Percentiles rank a stretch among this genome's conserved stretches.
Evolutionary conservation across 257 asterid genomes (phyloP).

Genomic region (Lycium ferocissimum): DNA sequence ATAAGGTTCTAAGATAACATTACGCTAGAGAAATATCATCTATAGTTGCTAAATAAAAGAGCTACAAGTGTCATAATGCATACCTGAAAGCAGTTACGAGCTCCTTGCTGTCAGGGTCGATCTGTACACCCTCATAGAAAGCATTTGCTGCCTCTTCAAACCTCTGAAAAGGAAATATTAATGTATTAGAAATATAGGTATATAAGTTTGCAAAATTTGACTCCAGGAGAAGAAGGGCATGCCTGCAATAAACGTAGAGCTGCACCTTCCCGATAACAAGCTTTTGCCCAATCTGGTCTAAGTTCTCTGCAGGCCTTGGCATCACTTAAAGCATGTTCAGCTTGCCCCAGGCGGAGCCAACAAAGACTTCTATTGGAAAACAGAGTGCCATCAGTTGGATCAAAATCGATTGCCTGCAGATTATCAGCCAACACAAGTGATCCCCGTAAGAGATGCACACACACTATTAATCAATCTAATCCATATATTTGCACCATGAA

Average conservation of each 20-base stretch:
- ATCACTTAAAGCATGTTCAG: conserved; percentile 85
- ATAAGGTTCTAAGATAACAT: neutral
- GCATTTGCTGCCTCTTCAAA: conserved; percentile 96
- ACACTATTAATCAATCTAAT: neutral
- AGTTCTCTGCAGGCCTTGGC: conserved; percentile 81
- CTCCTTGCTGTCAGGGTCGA: conserved; percentile 86
- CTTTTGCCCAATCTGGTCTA: conserved; percentile 97
- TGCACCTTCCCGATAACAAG: conserved; percentile 96
- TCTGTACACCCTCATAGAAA: conserved; percentile 88
- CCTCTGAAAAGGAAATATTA: conserved; percentile 54
- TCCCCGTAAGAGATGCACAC: neutral
- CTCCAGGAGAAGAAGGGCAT: neutral
- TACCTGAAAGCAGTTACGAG: conserved; percentile 96
- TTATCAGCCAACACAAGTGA: conserved; percentile 18
- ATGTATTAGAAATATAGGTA: conserved; percentile 12
- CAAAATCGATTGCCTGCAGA: conserved; percentile 87
- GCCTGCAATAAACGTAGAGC: conserved; percentile 88
- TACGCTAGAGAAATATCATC: neutral
- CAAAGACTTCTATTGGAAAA: conserved; percentile 92
- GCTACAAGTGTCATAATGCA: neutral
- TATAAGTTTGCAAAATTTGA: neutral
- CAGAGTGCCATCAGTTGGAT: conserved; percentile 81
- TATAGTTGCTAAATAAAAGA: neutral
- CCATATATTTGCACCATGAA: neutral
- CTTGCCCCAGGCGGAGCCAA: conserved; percentile 91